Percentiles rank a stretch among this genome's conserved stretches.
These are phyloP conservation scores for Suillus clintonianus DNA, from an alignment of 768 basidiomycete species.

Conservation along the genomic window DNA sequence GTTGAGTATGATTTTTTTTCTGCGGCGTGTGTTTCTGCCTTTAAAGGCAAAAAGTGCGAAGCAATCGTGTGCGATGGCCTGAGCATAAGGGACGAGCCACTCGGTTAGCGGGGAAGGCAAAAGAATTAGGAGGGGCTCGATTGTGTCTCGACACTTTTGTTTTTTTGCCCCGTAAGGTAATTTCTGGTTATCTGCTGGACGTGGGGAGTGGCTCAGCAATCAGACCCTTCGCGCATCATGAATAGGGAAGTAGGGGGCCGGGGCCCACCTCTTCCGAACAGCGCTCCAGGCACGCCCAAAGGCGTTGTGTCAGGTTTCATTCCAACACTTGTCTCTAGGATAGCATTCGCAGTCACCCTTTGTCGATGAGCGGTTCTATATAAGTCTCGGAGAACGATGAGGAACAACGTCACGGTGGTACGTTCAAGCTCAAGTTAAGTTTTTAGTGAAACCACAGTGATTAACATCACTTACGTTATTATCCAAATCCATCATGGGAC, in stretches of 20 bases:
- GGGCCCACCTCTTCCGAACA: background rate
- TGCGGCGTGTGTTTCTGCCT: constrained; percentile 16
- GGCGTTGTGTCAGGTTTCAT: background rate
- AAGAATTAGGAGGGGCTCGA: constrained; percentile 14
- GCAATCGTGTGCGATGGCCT: constrained; percentile 21
- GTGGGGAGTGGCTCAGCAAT: background rate
- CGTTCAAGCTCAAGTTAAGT: background rate
- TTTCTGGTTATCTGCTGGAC: background rate
- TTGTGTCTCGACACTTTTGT: constrained; percentile 21
- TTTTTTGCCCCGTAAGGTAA: constrained; percentile 9
- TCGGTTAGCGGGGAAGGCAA: constrained; percentile 17
- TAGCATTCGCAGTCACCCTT: background rate
- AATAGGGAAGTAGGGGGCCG: background rate
- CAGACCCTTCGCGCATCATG: background rate
- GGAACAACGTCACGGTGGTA: too few relatives aligned
- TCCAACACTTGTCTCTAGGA: background rate
- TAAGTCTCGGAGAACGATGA: background rate
- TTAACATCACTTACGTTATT: background rate
- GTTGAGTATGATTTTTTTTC: constrained; percentile 27
- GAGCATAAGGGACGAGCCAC: constrained; percentile 25
- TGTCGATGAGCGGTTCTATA: background rate
- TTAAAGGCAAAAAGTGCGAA: constrained; percentile 19
- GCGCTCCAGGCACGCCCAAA: background rate
- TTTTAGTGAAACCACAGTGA: background rate
- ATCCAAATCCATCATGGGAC: too few relatives aligned